A percentile compares a stretch with the other conserved stretches of the same genome.
These are phyloP conservation scores for Voacanga thouarsii DNA, from an alignment of 257 asterid species.

Conservation along the genomic window DNA sequence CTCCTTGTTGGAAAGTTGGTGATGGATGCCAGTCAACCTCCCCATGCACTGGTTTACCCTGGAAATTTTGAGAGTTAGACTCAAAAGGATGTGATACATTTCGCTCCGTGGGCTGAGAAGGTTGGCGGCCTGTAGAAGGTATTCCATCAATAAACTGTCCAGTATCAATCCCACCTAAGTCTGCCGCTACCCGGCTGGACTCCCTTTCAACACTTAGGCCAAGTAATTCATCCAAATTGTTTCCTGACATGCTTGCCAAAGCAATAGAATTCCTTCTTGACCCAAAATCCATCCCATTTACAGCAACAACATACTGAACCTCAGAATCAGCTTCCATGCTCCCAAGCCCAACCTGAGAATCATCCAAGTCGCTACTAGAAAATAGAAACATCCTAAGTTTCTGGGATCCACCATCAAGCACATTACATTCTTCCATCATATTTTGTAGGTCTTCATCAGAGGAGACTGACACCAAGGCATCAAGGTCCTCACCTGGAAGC, in stretches of 20 bases:
- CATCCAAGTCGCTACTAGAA: conserved; percentile 58
- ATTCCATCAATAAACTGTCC: conserved; percentile 34
- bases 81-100: conserved; percentile 41
- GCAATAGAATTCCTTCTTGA: conserved; percentile 65
- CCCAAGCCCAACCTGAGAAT: conserved; percentile 58
- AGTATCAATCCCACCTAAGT: conserved; percentile 30
- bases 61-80: conserved; percentile 42
- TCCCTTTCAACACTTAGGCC: conserved; percentile 49
- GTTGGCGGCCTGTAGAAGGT: conserved; percentile 38
- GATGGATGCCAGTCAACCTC: conserved; percentile 50
- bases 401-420: conserved; percentile 58
- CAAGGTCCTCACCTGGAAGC: conserved; percentile 99
- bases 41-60: conserved; percentile 32
- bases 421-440: conserved; percentile 84
- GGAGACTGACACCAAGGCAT: conserved; percentile 86
- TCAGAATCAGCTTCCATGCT: conserved; percentile 62
- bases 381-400: conserved; percentile 74
- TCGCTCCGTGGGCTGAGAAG: conserved; percentile 41
- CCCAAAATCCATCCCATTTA: conserved; percentile 75
- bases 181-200: conserved; percentile 35
- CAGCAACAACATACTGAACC: conserved; percentile 73
- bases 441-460: conserved; percentile 85
- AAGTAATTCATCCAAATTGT: conserved; percentile 68
- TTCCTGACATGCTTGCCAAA: conserved; percentile 50
- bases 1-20: conserved; percentile 32